Evolutionary conservation across 257 asterid genomes (phyloP).

Genomic region (Fraxinus cuspidata): DNA sequence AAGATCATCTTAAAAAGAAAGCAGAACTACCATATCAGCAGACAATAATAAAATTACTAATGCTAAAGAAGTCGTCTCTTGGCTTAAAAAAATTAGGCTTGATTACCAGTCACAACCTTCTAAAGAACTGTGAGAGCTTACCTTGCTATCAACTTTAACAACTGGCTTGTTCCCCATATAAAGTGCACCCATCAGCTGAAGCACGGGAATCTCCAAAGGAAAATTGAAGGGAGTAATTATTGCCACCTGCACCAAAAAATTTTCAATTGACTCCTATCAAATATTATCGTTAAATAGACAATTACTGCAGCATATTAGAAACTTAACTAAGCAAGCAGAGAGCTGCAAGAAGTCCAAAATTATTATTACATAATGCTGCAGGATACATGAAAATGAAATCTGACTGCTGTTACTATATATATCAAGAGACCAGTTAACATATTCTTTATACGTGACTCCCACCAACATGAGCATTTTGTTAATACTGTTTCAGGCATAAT

Average conservation of each 20-base stretch:
- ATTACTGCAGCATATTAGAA: neutral
- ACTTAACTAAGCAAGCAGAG: neutral
- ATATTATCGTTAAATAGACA: neutral
- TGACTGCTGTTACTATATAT: neutral
- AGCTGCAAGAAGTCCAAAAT: neutral
- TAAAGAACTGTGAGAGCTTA: constrained; percentile 20
- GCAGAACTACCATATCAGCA: neutral
- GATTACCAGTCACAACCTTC: neutral
- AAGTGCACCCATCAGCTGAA: constrained; percentile 97
- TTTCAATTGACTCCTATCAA: neutral
- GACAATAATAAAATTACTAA: neutral
- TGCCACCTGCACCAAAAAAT: constrained; percentile 55
- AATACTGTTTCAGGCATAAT: neutral
- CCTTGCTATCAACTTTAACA: constrained; percentile 97
- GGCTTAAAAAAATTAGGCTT: neutral
- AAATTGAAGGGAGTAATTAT: constrained; percentile 92
- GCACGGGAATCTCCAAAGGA: constrained; percentile 94
- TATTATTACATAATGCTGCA: neutral
- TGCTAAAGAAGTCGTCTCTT: neutral
- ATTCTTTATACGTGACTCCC: neutral
- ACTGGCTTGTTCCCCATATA: constrained; percentile 99
- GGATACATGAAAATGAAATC: neutral
- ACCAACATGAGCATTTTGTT: neutral
- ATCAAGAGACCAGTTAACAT: neutral
- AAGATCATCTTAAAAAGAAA: neutral